phyloP scores from a whole-genome alignment of 148 eudicot species.

The Heliosperma pusillum region DNA sequence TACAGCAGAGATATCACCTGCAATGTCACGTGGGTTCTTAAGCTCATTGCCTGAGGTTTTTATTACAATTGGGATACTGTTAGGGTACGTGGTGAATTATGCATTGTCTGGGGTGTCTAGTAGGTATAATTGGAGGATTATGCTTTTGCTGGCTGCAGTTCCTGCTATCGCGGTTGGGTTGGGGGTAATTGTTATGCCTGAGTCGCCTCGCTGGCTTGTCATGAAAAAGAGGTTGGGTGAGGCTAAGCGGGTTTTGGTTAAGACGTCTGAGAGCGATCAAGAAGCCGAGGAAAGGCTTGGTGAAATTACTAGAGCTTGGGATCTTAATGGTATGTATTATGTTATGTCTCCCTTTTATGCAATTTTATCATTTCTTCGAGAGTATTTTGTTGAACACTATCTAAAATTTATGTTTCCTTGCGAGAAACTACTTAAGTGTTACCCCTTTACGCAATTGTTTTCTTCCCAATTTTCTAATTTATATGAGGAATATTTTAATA shows the following conservation, averaged over 20 bases:
- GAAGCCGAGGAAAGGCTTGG: conserved; percentile 61
- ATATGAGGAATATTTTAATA: too few relatives aligned
- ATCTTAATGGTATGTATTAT: conserved; percentile 33
- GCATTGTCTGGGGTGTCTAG: conserved; percentile 48
- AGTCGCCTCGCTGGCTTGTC: conserved; percentile 90
- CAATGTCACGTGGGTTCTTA: conserved; percentile 70
- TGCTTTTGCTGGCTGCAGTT: conserved; percentile 70
- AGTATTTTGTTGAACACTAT: too few relatives aligned
- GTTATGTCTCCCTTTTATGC: too few relatives aligned
- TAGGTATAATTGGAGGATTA: conserved; percentile 66
- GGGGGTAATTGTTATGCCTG: conserved; percentile 74
- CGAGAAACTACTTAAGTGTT: too few relatives aligned
- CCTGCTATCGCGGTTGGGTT: conserved; percentile 53
- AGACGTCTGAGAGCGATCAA: conserved; percentile 46
- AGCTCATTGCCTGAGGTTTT: conserved; percentile 77
- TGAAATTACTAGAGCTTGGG: conserved; percentile 56
- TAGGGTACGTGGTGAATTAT: conserved; percentile 65
- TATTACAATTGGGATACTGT: conserved; percentile 68
- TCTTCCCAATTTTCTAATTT: too few relatives aligned
- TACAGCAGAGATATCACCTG: conserved; percentile 80
- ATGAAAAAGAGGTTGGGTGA: conserved; percentile 57
- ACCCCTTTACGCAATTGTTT: too few relatives aligned
- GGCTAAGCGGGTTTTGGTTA: conserved; percentile 48
- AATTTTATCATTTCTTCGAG: too few relatives aligned
- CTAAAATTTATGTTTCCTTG: too few relatives aligned